phyloP scores from a whole-genome alignment of 345 rosid genomes.

The Turnera subulata region DNA sequence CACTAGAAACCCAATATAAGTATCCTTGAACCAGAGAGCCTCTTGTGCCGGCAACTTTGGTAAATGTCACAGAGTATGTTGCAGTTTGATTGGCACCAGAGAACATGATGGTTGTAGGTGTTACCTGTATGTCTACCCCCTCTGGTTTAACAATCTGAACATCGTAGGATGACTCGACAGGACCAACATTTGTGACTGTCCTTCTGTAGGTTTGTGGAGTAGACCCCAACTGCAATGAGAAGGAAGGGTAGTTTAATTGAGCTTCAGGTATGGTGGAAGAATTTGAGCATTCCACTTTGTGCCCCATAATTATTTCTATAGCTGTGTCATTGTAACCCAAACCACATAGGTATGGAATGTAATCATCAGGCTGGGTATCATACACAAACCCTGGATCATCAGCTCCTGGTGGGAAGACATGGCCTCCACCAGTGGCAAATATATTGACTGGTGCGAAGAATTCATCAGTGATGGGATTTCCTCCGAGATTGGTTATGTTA shows the following conservation, averaged over 20 bases:
- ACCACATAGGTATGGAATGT: slow-evolving; percentile 16
- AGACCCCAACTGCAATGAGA: slow-evolving; percentile 12
- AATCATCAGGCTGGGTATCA: slow-evolving; percentile 23
- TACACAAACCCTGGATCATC: slow-evolving; percentile 48
- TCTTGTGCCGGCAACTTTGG: neutral
- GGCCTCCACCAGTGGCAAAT: slow-evolving; percentile 46
- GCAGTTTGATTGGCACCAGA: slow-evolving; percentile 3
- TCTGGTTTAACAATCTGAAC: neutral
- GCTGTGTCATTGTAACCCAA: slow-evolving; percentile 5
- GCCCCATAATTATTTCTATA: neutral
- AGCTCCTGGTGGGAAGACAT: slow-evolving; percentile 40
- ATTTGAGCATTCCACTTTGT: slow-evolving; percentile 10
- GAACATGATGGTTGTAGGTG: slow-evolving; percentile 1
- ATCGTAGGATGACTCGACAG: neutral
- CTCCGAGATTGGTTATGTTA: neutral
- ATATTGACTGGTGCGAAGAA: slow-evolving; percentile 24
- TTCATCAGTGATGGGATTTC: slow-evolving; percentile 9
- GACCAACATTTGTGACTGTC: slow-evolving; percentile 14
- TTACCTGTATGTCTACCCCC: slow-evolving; percentile 10
- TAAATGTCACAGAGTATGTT: slow-evolving; percentile 17
- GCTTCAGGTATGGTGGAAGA: slow-evolving; percentile 14
- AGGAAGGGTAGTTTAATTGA: slow-evolving; percentile 18
- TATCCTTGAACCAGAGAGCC: slow-evolving; percentile 11
- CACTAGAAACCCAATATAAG: slow-evolving; percentile 8
- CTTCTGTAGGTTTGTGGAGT: slow-evolving; percentile 12